Percentiles rank a stretch among this genome's conserved stretches.
phyloP scores from a whole-genome alignment of 306 rosid genomes.

The Canavalia gladiata region DNA sequence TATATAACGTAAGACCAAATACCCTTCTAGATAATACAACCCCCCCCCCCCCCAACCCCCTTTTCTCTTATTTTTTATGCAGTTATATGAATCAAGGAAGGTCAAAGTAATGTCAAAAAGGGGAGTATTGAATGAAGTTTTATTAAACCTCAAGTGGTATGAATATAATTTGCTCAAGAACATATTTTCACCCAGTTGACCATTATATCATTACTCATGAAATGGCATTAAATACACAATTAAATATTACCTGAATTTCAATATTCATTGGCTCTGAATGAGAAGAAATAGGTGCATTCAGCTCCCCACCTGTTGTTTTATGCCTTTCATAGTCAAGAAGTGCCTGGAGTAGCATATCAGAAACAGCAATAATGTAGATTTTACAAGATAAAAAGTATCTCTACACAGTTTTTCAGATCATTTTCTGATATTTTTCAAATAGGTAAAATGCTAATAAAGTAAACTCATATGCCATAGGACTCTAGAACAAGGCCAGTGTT shows the following conservation, averaged over 20 bases:
- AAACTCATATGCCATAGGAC: not conserved
- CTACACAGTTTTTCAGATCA: not conserved
- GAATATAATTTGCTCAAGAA: too few species aligned
- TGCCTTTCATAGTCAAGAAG: constrained; percentile 98
- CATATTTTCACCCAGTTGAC: too few species aligned
- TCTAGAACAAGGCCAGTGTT: too few species aligned
- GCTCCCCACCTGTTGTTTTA: constrained; percentile 77
- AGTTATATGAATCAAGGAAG: too few species aligned
- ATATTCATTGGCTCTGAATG: constrained; percentile 73
- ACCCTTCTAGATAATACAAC: too few species aligned
- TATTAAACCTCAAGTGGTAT: too few species aligned
- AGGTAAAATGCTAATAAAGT: constrained; percentile 8
- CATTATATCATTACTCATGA: constrained; percentile 22
- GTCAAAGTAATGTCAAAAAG: too few species aligned
- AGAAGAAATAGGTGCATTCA: constrained; percentile 74
- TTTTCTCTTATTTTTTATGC: too few species aligned
- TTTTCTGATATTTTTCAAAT: constrained; percentile 29
- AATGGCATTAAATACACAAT: constrained; percentile 28
- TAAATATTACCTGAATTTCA: constrained; percentile 76
- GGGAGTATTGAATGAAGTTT: too few species aligned
- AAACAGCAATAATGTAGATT: constrained; percentile 33
- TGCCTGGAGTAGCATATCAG: constrained; percentile 66
- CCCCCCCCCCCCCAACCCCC: too few species aligned
- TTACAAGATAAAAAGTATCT: too few species aligned
- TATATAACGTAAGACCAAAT: too few species aligned